phyloP scores from a whole-genome alignment of 495 filamentous ascomycete species.

The Penicillium herquei region DNA sequence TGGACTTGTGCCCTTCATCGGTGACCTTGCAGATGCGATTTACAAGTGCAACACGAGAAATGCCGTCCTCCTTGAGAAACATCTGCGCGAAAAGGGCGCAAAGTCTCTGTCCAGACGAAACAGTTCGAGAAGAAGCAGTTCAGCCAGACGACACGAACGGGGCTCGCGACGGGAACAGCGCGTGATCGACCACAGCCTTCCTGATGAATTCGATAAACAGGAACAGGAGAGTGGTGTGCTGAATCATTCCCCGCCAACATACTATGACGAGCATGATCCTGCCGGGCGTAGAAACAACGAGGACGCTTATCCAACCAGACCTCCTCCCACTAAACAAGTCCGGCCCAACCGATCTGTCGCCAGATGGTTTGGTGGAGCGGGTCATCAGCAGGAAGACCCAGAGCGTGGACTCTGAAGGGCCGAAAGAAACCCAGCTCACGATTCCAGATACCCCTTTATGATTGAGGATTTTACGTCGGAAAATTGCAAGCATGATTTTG shows the following conservation, averaged over 20 bases:
- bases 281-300: conserved; percentile 6
- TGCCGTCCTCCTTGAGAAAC: conserved; percentile 69
- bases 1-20: conserved; percentile 81
- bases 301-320: conserved; percentile 16
- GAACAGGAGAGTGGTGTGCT: conserved; percentile 30
- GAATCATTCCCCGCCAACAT: conserved; percentile 23
- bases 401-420: conserved; percentile 25
- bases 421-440: conserved; percentile 8
- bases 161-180: not conserved
- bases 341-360: conserved; percentile 21
- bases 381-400: conserved; percentile 27
- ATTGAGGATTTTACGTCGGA: not conserved
- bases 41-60: conserved; percentile 75
- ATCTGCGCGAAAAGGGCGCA: conserved; percentile 54
- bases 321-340: conserved; percentile 23
- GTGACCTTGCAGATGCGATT: conserved; percentile 73
- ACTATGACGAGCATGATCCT: conserved; percentile 24
- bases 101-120: conserved; percentile 24
- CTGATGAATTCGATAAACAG: conserved; percentile 42
- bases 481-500: not conserved
- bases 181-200: conserved; percentile 35
- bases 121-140: conserved; percentile 10
- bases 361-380: conserved; percentile 37
- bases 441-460: conserved; percentile 15
- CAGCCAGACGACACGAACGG: not conserved